Conservation (phyloP, 2,329 filamentous ascomycete species). For the Colletotrichum filicis region DNA sequence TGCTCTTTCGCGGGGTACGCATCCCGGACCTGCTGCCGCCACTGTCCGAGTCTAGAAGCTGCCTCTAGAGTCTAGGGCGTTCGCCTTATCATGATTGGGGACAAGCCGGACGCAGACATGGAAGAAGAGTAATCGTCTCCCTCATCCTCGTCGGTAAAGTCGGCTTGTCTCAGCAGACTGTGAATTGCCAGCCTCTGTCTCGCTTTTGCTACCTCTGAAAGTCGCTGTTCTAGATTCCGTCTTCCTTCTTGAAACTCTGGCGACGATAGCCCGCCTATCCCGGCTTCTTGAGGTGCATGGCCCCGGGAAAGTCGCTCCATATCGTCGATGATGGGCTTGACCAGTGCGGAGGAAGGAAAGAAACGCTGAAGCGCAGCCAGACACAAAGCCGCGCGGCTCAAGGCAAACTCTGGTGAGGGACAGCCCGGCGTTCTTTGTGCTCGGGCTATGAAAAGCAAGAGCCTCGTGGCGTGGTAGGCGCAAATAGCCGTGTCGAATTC, state of each 20-base stretch:
- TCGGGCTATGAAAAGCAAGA: conserved; percentile 45
- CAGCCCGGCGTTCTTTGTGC: conserved; percentile 28
- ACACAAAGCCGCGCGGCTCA: conserved; percentile 41
- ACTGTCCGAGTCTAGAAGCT: background rate
- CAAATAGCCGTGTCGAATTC: conserved; percentile 56
- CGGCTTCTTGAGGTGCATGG: conserved; percentile 5
- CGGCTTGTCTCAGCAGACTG: conserved; percentile 41
- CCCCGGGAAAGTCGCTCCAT: conserved; percentile 32
- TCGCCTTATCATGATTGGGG: conserved; percentile 6
- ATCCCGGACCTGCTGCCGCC: background rate
- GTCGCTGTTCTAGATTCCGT: conserved; percentile 20
- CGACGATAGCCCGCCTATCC: conserved; percentile 36
- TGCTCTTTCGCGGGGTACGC: background rate
- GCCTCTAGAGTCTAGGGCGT: background rate
- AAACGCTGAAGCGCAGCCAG: conserved; percentile 40
- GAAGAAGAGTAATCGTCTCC: conserved; percentile 23
- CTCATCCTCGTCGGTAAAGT: conserved; percentile 41
- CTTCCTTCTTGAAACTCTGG: conserved; percentile 16
- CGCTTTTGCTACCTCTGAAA: conserved; percentile 38
- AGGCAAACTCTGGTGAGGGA: conserved; percentile 39
- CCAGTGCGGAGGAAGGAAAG: conserved; percentile 40
- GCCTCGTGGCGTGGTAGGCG: conserved; percentile 52
- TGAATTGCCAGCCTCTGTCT: conserved; percentile 42
- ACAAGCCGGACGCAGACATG: background rate
- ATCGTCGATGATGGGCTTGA: conserved; percentile 42